phyloP scores from a whole-genome alignment of 75 land plant species.

The Pseudotsuga menziesii region DNA sequence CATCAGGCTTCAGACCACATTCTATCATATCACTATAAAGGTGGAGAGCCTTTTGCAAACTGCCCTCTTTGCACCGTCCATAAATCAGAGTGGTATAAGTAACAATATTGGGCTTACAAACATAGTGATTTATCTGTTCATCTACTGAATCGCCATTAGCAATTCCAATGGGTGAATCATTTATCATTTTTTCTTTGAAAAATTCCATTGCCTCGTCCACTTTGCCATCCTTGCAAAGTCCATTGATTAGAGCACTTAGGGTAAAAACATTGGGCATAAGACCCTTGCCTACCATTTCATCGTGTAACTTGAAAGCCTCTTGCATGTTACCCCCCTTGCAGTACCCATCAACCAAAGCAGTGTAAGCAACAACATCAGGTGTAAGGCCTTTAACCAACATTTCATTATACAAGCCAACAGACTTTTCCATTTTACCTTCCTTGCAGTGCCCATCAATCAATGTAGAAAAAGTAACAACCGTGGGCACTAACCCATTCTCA shows the following conservation, averaged over 20 bases:
- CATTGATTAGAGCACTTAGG: slow-evolving; percentile 13
- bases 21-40: slow-evolving; percentile 17
- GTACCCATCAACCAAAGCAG: slow-evolving; percentile 5
- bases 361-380: slow-evolving; percentile 15
- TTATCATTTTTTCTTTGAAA: slow-evolving; percentile 12
- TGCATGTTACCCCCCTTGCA: slow-evolving; percentile 1
- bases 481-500: neutral
- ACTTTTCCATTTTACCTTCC: slow-evolving; percentile 10
- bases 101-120: neutral
- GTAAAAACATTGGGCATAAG: slow-evolving; percentile 8
- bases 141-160: neutral
- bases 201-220: slow-evolving; percentile 5
- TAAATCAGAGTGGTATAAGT: neutral
- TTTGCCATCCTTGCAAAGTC: slow-evolving; percentile 8
- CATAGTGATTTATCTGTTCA: neutral
- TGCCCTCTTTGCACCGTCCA: neutral
- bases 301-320: slow-evolving; percentile 7
- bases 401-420: neutral
- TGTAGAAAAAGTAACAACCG: slow-evolving; percentile 13
- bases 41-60: neutral
- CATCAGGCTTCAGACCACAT: slow-evolving; percentile 31
- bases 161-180: neutral
- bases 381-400: neutral
- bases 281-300: slow-evolving; percentile 10
- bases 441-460: slow-evolving; percentile 18